phyloP scores from a whole-genome alignment of 106 monocot genomes.

The Apostasia shenzhenica region DNA sequence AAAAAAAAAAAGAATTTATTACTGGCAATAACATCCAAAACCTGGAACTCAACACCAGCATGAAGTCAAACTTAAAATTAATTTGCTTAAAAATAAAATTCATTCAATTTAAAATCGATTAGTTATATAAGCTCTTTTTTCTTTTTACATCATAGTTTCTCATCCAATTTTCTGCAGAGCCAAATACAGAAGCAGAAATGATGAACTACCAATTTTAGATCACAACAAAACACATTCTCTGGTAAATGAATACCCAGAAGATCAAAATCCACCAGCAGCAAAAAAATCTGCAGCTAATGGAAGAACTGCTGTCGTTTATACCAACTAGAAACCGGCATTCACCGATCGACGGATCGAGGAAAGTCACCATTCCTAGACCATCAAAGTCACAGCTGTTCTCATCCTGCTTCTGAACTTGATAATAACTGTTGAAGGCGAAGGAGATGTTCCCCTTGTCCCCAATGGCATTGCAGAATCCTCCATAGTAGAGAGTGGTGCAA shows the following conservation, averaged over 20 bases:
- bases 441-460: slow-evolving; percentile 72
- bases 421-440: slow-evolving; percentile 85
- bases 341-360: slow-evolving; percentile 78
- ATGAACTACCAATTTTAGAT: no score
- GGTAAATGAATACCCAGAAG: slow-evolving; percentile 31
- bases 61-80: no score
- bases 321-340: slow-evolving; percentile 70
- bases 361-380: slow-evolving; percentile 87
- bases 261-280: slow-evolving; percentile 27
- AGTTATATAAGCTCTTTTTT: no score
- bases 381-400: slow-evolving; percentile 77
- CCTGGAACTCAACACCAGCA: no score
- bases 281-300: slow-evolving; percentile 16
- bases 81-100: no score
- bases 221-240: slow-evolving; percentile 2
- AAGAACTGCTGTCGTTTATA: slow-evolving; percentile 31
- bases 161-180: no score
- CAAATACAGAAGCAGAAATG: no score
- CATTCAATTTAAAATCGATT: no score
- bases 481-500: slow-evolving; percentile 66
- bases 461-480: slow-evolving; percentile 75
- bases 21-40: no score
- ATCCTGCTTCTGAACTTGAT: slow-evolving; percentile 73
- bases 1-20: no score
- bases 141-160: no score